A percentile compares a stretch with the other conserved stretches of the same genome.
Conservation (phyloP, 1,139 yeast species). For the Arxiozyma slooffiae region DNA sequence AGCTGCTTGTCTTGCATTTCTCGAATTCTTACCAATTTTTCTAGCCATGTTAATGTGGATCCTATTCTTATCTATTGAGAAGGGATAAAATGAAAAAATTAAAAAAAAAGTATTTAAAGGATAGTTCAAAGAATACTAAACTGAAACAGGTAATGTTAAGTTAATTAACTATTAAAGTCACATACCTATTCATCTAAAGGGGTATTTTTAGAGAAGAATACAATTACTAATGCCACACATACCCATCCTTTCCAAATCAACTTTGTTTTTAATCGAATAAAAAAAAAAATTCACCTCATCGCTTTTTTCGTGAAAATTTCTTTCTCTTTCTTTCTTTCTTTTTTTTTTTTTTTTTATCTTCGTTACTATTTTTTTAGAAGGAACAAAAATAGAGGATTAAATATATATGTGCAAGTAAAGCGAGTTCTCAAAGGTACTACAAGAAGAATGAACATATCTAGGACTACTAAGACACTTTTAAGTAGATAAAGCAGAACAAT, state of each 20-base stretch:
- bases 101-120: neutral
- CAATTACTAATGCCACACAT: too few relatives aligned
- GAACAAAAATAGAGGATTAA: too few relatives aligned
- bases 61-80: neutral
- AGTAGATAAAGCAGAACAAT: too few relatives aligned
- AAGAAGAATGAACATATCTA: neutral
- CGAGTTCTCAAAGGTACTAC: too few relatives aligned
- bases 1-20: conserved; percentile 68
- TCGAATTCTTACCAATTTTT: conserved; percentile 54
- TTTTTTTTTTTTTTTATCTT: neutral
- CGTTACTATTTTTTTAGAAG: too few relatives aligned
- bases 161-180: too few relatives aligned
- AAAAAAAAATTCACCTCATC: neutral
- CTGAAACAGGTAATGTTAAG: neutral
- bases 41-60: conserved; percentile 21
- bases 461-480: neutral
- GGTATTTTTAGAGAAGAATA: too few relatives aligned
- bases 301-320: neutral
- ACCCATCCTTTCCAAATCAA: neutral
- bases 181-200: neutral
- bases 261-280: neutral
- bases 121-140: neutral
- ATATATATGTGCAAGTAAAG: too few relatives aligned
- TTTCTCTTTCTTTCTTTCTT: neutral
- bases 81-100: neutral